Conservation (phyloP, 768 basidiomycete species). For the Plicaturopsis crispa region DNA sequence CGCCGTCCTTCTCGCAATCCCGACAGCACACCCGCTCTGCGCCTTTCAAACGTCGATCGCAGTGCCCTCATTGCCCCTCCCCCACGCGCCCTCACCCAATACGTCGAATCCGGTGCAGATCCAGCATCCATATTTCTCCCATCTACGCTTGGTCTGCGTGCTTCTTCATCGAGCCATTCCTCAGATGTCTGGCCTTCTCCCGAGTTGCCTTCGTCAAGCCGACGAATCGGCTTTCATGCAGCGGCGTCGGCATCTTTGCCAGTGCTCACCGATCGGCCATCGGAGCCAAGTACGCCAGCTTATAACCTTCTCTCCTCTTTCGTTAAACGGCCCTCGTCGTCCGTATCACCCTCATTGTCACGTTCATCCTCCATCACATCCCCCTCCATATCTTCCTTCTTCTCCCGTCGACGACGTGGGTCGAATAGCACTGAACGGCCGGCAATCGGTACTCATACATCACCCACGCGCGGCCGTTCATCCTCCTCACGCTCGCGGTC, state of each 20-base stretch:
- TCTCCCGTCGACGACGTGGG: conserved; percentile 22
- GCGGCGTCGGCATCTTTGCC: conserved; percentile 19
- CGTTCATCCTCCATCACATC: conserved; percentile 6
- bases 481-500: conserved; percentile 18
- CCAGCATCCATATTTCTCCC: conserved; percentile 51
- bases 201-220: conserved; percentile 8
- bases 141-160: conserved; percentile 62
- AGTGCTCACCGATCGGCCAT: conserved; percentile 26
- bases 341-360: conserved; percentile 1
- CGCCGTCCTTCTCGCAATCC: conserved; percentile 41
- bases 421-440: conserved; percentile 23
- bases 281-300: conserved; percentile 45
- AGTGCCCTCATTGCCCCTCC: conserved; percentile 55
- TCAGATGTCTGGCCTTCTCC: conserved; percentile 7
- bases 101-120: conserved; percentile 50
- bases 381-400: conserved; percentile 17
- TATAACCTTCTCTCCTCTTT: conserved; percentile 58
- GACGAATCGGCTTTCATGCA: conserved; percentile 17
- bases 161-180: conserved; percentile 21
- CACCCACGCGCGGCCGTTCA: conserved; percentile 9
- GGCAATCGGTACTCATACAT: conserved; percentile 4
- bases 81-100: conserved; percentile 71
- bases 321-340: conserved; percentile 21
- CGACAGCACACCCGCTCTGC: conserved; percentile 31
- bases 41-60: conserved; percentile 41